These are phyloP conservation scores for Exobasidium cylindrosporum DNA, from an alignment of 1,284 basidiomycete genomes.

Conservation along the genomic window DNA sequence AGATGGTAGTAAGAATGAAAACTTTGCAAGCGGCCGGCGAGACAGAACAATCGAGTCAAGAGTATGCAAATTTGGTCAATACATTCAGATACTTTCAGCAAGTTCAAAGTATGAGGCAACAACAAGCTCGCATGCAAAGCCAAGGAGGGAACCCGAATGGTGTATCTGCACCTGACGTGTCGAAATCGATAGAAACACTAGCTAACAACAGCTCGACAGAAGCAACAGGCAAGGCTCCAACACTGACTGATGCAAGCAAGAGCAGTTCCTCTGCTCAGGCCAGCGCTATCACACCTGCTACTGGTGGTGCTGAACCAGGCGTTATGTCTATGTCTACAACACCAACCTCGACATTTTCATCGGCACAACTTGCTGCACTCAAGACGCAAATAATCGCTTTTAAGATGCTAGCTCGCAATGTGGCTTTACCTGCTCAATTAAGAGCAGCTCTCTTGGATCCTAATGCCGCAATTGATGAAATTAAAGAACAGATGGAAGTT, in stretches of 20 bases:
- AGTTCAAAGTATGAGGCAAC: constrained; percentile 45
- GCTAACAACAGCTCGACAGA: constrained; percentile 14
- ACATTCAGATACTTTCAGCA: constrained; percentile 52
- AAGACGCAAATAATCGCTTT: constrained; percentile 86
- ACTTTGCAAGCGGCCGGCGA: constrained; percentile 55
- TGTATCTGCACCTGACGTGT: background rate
- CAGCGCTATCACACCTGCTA: too few relatives aligned
- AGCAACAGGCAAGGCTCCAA: constrained; percentile 21
- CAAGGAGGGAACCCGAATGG: background rate
- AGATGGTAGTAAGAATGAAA: constrained; percentile 54
- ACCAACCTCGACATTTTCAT: constrained; percentile 60
- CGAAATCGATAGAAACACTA: constrained; percentile 16
- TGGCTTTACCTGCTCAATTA: constrained; percentile 75
- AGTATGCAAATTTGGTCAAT: constrained; percentile 54
- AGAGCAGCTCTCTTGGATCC: constrained; percentile 67
- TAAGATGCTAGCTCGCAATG: constrained; percentile 74
- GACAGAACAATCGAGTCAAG: constrained; percentile 53
- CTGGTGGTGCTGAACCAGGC: background rate
- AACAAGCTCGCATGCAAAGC: constrained; percentile 29
- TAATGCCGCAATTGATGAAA: constrained; percentile 19
- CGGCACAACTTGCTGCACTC: constrained; percentile 77
- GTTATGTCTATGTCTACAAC: constrained; percentile 9
- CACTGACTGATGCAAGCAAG: constrained; percentile 48
- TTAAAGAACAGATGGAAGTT: constrained; percentile 58
- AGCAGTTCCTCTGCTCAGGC: constrained; percentile 66